A percentile compares a stretch with the other conserved stretches of the same genome.
These are phyloP conservation scores for Paecilomyces variotii DNA, from an alignment of 2,329 filamentous ascomycete genomes.

Conservation along the genomic window DNA sequence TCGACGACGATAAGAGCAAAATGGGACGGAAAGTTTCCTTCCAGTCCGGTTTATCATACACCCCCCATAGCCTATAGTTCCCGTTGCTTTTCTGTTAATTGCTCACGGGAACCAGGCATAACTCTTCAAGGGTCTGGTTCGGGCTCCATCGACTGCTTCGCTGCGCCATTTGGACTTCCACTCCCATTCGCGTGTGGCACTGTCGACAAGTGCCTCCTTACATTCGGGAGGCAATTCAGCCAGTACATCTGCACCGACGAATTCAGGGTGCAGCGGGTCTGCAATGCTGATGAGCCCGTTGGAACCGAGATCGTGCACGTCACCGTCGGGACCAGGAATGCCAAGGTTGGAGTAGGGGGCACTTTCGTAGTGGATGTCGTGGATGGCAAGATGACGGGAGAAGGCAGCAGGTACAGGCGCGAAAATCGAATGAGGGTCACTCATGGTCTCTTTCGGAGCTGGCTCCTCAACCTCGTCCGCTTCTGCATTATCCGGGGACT, in stretches of 20 bases:
- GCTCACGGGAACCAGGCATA: conserved; percentile 33
- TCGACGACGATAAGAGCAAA: neutral
- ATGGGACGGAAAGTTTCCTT: neutral
- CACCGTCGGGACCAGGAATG: conserved; percentile 45
- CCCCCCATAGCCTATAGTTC: too few relatives aligned
- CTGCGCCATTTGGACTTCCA: conserved; percentile 71
- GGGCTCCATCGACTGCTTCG: conserved; percentile 51
- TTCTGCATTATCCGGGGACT: conserved; percentile 3
- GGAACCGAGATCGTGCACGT: conserved; percentile 31
- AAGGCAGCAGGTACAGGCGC: conserved; percentile 48
- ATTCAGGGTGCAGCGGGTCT: conserved; percentile 27
- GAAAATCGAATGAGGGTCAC: conserved; percentile 34
- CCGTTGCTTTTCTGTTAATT: neutral
- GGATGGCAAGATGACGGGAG: conserved; percentile 54
- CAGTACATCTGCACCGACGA: conserved; percentile 33
- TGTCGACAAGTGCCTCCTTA: conserved; percentile 61
- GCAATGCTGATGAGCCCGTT: conserved; percentile 34
- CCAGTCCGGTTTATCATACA: neutral
- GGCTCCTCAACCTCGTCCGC: conserved; percentile 9
- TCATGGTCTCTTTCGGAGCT: conserved; percentile 1
- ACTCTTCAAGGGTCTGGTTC: conserved; percentile 26
- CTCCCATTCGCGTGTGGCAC: conserved; percentile 54
- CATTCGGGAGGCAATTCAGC: conserved; percentile 46
- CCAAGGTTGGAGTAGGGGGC: conserved; percentile 51
- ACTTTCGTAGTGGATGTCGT: conserved; percentile 54